Evolutionary conservation across 139 green algal genomes (phyloP).

Genomic region (Chlorella sp.): DNA sequence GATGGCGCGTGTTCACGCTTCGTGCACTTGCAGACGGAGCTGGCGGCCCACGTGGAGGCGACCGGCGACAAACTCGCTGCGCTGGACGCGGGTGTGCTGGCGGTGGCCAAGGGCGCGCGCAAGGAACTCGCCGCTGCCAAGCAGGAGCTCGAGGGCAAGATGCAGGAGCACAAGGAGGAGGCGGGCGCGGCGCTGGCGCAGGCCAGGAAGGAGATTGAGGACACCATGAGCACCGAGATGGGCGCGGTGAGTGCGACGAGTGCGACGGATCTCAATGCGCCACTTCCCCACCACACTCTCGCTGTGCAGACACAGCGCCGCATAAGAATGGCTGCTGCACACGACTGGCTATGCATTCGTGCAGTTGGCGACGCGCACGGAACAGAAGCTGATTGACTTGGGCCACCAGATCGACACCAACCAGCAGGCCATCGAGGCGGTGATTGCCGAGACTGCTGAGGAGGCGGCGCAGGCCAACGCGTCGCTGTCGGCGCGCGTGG

Average conservation of each 20-base stretch:
- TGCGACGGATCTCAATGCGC: too few relatives aligned
- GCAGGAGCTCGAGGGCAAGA: neutral
- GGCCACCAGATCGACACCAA: neutral
- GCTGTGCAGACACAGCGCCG: too few relatives aligned
- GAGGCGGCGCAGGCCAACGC: neutral
- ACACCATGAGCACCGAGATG: neutral
- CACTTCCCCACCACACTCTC: too few relatives aligned
- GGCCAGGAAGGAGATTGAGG: neutral
- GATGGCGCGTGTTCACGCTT: too few relatives aligned
- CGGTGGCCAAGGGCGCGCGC: neutral
- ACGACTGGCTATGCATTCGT: neutral
- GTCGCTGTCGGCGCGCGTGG: neutral
- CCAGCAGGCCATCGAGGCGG: neutral
- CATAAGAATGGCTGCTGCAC: too few relatives aligned
- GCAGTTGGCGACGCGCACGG: neutral
- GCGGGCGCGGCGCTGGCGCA: neutral
- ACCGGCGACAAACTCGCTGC: neutral
- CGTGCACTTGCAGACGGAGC: slow-evolving; percentile 7
- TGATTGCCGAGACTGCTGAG: slow-evolving; percentile 12
- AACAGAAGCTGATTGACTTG: neutral
- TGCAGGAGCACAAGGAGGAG: neutral
- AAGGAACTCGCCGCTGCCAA: neutral
- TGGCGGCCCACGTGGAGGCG: slow-evolving; percentile 12
- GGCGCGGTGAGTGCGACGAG: neutral
- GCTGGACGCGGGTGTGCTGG: neutral